Evolutionary conservation across 1,284 basidiomycete species (phyloP).

Genomic region (Xerocomus minutiporus): DNA sequence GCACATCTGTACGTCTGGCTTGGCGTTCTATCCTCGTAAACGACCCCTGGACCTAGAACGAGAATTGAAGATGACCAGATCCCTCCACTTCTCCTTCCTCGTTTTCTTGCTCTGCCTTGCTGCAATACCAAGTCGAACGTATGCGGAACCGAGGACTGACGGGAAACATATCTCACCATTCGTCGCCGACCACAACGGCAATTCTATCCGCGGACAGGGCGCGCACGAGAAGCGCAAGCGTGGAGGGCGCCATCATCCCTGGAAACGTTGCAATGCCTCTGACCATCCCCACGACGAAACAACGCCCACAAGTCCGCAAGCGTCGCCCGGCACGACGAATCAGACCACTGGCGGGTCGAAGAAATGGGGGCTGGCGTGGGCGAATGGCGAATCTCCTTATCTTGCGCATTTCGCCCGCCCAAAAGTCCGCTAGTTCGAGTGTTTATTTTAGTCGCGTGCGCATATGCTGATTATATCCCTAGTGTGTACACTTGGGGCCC

Average conservation of each 20-base stretch:
- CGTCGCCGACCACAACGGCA: conserved; percentile 1
- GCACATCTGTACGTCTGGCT: neutral
- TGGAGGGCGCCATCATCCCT: conserved; percentile 11
- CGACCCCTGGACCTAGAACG: neutral
- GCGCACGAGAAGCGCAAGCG: conserved; percentile 18
- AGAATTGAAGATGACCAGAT: conserved; percentile 13
- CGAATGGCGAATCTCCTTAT: conserved; percentile 38
- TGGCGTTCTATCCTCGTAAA: neutral
- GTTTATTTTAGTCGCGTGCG: neutral
- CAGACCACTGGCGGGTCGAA: conserved; percentile 7
- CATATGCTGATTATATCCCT: conserved; percentile 6
- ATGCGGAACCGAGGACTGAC: conserved; percentile 1
- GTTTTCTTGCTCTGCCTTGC: conserved; percentile 11
- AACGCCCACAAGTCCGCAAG: conserved; percentile 7
- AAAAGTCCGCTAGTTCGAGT: conserved; percentile 34
- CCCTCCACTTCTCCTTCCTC: conserved; percentile 7
- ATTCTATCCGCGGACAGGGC: neutral
- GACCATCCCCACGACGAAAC: conserved; percentile 15
- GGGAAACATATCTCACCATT: conserved; percentile 4
- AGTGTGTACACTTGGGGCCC: conserved; percentile 32
- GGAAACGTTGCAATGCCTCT: conserved; percentile 20
- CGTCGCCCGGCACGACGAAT: conserved; percentile 6
- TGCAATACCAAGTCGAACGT: conserved; percentile 1
- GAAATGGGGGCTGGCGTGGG: conserved; percentile 45
- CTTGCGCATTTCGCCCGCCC: conserved; percentile 33